Evolutionary conservation across 257 asterid species (phyloP), one percentile per base, ranked within the genome.

Genomic region (Orobanche coerulescens): DNA sequence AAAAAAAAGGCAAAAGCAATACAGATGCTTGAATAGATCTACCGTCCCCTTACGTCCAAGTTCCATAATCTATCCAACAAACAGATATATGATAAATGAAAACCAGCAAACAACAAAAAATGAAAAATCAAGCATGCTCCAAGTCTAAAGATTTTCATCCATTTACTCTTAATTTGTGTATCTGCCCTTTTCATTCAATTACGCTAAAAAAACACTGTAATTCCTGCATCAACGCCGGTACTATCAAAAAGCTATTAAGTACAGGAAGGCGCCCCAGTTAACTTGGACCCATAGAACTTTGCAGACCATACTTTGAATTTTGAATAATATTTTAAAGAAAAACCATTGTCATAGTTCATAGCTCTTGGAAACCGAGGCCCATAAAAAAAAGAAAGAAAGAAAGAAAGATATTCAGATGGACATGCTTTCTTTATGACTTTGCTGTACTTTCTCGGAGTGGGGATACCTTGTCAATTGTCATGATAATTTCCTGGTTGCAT

Each of bases 341-440:
- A 15, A n/a, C n/a, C 13, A 53, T 22, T 13, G 9, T 2, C 3
- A 1, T 2, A 55, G 23, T 56, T 56, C 15, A 34, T 19, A 62
- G 34, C 37, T 18, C 46, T n/a, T 14, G 19, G 22, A 51, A 20
- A 26, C 13, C 26, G 31, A 25, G 23, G 37, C 26, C 15, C 56
- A 7, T 9, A 13, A 4, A 16, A 67, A 67, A 34, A 33, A n/a
- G n/a, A n/a, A n/a, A n/a, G n/a, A n/a, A n/a, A n/a, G n/a, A n/a
- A n/a, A n/a, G n/a, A n/a, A n/a, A 51, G 39, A 36, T 18, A 57
- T 25, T 60, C 18, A 20, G 34, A 37, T 26, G n/a, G 15, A 16
- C 23, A 33, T 59, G 56, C 37, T 48, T 37, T 61, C 60, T 26
- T 49, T 51, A 25, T 54, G 53, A 46, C 26, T 33, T 70, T 47